phyloP scores from a whole-genome alignment of 2,329 filamentous ascomycete genomes.

The Bisporella sp. region DNA sequence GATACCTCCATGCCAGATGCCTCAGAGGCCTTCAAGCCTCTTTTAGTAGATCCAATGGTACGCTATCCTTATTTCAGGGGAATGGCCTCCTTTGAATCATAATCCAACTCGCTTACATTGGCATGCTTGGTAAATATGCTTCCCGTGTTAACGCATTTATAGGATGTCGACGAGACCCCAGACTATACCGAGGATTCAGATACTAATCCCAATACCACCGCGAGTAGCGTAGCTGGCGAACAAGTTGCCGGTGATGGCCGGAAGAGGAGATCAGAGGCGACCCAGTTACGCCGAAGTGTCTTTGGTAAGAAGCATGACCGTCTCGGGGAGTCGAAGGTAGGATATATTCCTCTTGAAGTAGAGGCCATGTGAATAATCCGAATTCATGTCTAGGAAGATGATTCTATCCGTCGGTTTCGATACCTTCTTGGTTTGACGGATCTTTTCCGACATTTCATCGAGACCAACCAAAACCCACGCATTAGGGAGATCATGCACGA shows the following conservation, averaged over 20 bases:
- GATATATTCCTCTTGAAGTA: constrained; percentile 7
- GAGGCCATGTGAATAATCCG: background rate
- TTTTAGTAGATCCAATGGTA: constrained; percentile 29
- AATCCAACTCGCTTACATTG: too few species aligned
- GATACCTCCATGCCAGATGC: constrained; percentile 57
- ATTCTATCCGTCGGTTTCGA: constrained; percentile 87
- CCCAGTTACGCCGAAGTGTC: constrained; percentile 83
- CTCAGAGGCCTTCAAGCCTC: constrained; percentile 31
- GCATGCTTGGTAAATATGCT: too few species aligned
- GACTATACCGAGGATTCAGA: constrained; percentile 63
- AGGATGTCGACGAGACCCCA: constrained; percentile 58
- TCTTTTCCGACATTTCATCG: constrained; percentile 97
- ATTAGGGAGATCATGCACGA: constrained; percentile 91
- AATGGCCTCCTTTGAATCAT: too few species aligned
- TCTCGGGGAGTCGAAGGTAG: constrained; percentile 85
- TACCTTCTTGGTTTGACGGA: constrained; percentile 94
- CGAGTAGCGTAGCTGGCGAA: constrained; percentile 83
- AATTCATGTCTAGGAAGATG: constrained; percentile 63
- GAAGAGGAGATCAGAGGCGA: constrained; percentile 78
- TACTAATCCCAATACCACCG: constrained; percentile 61
- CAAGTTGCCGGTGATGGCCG: constrained; percentile 61
- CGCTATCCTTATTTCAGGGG: constrained; percentile 1
- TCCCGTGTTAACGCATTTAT: background rate
- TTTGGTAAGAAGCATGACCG: constrained; percentile 93
- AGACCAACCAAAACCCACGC: constrained; percentile 90